Evolutionary conservation across 495 filamentous ascomycete genomes (phyloP).

Genomic region (Annulohypoxylon stygium): DNA sequence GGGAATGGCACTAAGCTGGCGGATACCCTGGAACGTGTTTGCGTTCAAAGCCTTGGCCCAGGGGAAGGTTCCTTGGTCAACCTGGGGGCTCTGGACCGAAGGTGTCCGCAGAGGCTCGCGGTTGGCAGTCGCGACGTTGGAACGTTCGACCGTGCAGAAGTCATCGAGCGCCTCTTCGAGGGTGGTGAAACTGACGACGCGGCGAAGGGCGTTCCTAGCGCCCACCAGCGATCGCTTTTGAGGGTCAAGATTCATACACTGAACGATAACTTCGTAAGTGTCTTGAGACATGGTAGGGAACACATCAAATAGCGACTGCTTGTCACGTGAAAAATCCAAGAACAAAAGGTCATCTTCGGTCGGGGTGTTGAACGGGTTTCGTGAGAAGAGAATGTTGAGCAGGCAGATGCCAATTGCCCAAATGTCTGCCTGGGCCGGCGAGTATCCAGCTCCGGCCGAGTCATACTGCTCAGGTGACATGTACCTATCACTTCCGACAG

Average conservation of each 20-base stretch:
- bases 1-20: conserved; percentile 88
- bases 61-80: conserved; percentile 86
- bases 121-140: conserved; percentile 82
- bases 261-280: conserved; percentile 89
- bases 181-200: conserved; percentile 91
- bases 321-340: conserved; percentile 90
- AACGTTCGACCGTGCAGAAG: conserved; percentile 86
- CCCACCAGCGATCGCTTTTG: conserved; percentile 84
- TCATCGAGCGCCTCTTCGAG: conserved; percentile 88
- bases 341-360: conserved; percentile 89
- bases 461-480: conserved; percentile 99
- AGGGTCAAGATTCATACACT: conserved; percentile 91
- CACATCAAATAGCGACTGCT: conserved; percentile 95
- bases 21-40: conserved; percentile 76
- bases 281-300: conserved; percentile 99
- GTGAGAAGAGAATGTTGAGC: conserved; percentile 93
- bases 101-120: conserved; percentile 96
- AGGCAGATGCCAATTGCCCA: conserved; percentile 96
- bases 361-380: conserved; percentile 92
- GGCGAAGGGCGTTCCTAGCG: conserved; percentile 79
- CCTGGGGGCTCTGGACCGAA: conserved; percentile 88
- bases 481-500: conserved; percentile 96
- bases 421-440: conserved; percentile 91
- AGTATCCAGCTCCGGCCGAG: conserved; percentile 85
- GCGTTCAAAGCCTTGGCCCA: conserved; percentile 93